Base-by-base conservation (phyloP, 73 alveolate genomes). In the Paramecium caudatum region DNA sequence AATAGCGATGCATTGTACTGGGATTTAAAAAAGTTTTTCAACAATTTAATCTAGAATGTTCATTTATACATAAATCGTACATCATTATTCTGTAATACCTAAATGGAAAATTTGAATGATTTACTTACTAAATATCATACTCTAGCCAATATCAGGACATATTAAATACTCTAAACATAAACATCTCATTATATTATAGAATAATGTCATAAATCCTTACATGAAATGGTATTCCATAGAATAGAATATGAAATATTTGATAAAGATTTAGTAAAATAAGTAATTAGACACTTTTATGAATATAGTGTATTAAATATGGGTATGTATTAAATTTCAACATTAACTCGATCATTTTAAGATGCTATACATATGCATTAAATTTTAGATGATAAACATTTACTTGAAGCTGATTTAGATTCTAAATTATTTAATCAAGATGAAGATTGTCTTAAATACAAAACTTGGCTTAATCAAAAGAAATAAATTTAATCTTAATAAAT, bases 141-240 rank as follows among this genome's bases (percentile, higher is more conserved):
- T 0, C 19, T 74, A 15, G 88, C 88, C 3, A 74, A 74, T 74
- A n/a, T 74, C 21, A 74, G 88, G 43, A 74, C 88, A 74, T 74
- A 74, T 74, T 23, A 74, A 39, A n/a, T 74, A 17, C 32, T 74
- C 12, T 74, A 74, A 74, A 41, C 23, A 2, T 63, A 74, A 45
- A 39, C 39, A 15, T 74, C 88, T 21, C 32, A 41, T 15, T 37
- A 41, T 8, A 74, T 74, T 6, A 74, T 74, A 3, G 25, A 27
- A 0, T 19, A 21, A 19, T 30, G 43, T 16, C 88, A 74, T 3
- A 0, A 34, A 7, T 27, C 68, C 16, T 41, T 74, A 8, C 36
- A 39, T 21, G 68, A 74, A 23, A 41, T 19, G 43, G 2, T 12
- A 0, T 43, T 74, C 32, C 16, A 3, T 23, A 74, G 88, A 41